phyloP scores from a whole-genome alignment of 2,329 filamentous ascomycete genomes.

The Ophiostoma ips region DNA sequence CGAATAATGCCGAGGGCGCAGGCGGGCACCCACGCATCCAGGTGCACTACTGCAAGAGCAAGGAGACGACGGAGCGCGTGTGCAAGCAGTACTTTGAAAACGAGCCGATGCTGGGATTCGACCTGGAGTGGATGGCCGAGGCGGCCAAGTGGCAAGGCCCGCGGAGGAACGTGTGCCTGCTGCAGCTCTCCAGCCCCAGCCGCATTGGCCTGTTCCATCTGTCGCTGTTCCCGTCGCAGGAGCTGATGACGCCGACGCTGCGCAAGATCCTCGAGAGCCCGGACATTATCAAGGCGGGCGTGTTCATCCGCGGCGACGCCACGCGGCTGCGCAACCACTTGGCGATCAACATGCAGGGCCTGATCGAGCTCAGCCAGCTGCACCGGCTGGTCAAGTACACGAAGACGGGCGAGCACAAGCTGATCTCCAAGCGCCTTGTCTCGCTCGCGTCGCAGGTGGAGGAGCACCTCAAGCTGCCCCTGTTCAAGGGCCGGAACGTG shows the following conservation, averaged over 20 bases:
- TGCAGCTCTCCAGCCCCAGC: slow-evolving; percentile 67
- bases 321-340: slow-evolving; percentile 56
- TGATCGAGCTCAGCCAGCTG: slow-evolving; percentile 73
- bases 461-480: slow-evolving; percentile 55
- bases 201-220: slow-evolving; percentile 74
- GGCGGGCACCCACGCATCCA: slow-evolving; percentile 30
- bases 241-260: slow-evolving; percentile 58
- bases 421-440: slow-evolving; percentile 54
- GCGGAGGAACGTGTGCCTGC: slow-evolving; percentile 61
- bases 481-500: slow-evolving; percentile 59
- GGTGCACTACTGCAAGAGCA: slow-evolving; percentile 65
- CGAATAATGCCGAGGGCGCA: slow-evolving; percentile 20
- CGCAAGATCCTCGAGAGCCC: slow-evolving; percentile 58
- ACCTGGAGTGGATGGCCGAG: slow-evolving; percentile 66
- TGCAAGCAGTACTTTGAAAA: slow-evolving; percentile 50
- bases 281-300: slow-evolving; percentile 59
- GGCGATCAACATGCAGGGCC: slow-evolving; percentile 46
- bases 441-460: slow-evolving; percentile 55
- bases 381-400: slow-evolving; percentile 64
- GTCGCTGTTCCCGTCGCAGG: slow-evolving; percentile 42
- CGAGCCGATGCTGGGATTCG: slow-evolving; percentile 68
- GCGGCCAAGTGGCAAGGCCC: slow-evolving; percentile 32
- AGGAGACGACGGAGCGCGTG: slow-evolving; percentile 51
- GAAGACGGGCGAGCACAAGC: slow-evolving; percentile 30
- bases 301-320: slow-evolving; percentile 57